phyloP scores from a whole-genome alignment of 2,329 filamentous ascomycete genomes.

The Colletotrichum viniferum region DNA sequence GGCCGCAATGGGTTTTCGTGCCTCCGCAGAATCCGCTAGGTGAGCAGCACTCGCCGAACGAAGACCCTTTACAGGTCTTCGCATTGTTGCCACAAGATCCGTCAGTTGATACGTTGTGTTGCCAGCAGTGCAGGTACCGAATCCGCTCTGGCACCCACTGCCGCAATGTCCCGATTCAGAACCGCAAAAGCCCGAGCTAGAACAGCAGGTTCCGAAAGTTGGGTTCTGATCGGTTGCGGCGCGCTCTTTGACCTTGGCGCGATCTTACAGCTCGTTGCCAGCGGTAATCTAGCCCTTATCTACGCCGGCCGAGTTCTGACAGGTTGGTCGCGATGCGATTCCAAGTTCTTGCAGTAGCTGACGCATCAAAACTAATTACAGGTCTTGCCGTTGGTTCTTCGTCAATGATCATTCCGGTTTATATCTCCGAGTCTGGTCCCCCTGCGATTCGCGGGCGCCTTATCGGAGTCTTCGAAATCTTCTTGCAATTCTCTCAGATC shows the following conservation, averaged over 20 bases:
- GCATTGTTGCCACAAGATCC: not conserved
- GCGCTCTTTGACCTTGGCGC: conserved; percentile 54
- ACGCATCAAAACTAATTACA: conserved; percentile 39
- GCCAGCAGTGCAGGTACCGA: not conserved
- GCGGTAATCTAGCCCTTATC: conserved; percentile 56
- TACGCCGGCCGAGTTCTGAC: conserved; percentile 58
- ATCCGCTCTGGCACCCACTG: not conserved
- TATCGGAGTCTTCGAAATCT: conserved; percentile 54
- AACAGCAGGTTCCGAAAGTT: not conserved
- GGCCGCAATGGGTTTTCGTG: not conserved
- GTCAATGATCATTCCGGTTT: conserved; percentile 59
- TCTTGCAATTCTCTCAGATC: conserved; percentile 54
- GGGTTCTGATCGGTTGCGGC: conserved; percentile 45
- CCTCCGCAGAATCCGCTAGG: not conserved
- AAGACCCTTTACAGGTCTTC: not conserved
- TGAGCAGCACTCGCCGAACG: not conserved
- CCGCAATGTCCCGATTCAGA: not conserved
- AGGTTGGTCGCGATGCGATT: conserved; percentile 42
- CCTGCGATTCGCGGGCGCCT: conserved; percentile 55
- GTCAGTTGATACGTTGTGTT: not conserved
- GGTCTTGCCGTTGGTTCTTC: conserved; percentile 57
- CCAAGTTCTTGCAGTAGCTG: conserved; percentile 22
- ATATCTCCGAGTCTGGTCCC: conserved; percentile 61
- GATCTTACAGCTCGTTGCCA: conserved; percentile 46
- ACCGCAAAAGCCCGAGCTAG: not conserved